Evolutionary conservation across 2,329 filamentous ascomycete genomes (phyloP), one percentile per base, ranked within the genome.

Genomic region (Diaporthe longicolla): DNA sequence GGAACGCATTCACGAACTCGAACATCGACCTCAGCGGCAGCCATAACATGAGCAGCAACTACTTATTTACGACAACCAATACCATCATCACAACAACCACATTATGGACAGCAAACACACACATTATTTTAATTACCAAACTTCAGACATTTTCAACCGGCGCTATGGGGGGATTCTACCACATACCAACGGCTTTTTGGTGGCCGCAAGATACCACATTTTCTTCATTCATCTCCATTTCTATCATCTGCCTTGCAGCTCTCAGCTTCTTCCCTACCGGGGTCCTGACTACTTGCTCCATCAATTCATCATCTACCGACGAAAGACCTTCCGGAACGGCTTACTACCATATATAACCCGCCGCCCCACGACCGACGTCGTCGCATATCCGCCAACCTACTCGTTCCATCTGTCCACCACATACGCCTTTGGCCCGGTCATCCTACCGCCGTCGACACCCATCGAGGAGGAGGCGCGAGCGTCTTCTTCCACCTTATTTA

Each of bases 201-300:
- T 68, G 63, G 63, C 48, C 48, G 32, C 63, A 54, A 68, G 45
- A 68, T 68, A 68, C 63, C 63, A 68, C 63, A 52, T 68, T 68
- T 65, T 19, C 45, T 48, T 21, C 13, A 13, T 11, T 24, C 45
- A 26, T 40, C 29, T 37, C 32, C 48, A 43, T 15, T 35, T n/a
- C 3, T 45, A 19, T 45, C 43, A 45, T 45, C 45, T 26, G 32
- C 45, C 29, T 68, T 10, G 11, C 13, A 52, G 21, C 45, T 68
- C 7, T 9, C 45, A 9, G 19, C 45, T 21, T 48, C 45, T 48
- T 48, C 45, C n/a, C 52, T 68, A 48, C 45, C 48, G 37, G 54
- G 11, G 21, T 66, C 29, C 13, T 37, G 1, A 35, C 35, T 10
- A 35, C 8, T 37, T 52, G 10, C 19, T 2, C 45, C n/a, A 10